Evolutionary conservation across 2,329 filamentous ascomycete species (phyloP).

Genomic region (Pseudopyricularia javanii): DNA sequence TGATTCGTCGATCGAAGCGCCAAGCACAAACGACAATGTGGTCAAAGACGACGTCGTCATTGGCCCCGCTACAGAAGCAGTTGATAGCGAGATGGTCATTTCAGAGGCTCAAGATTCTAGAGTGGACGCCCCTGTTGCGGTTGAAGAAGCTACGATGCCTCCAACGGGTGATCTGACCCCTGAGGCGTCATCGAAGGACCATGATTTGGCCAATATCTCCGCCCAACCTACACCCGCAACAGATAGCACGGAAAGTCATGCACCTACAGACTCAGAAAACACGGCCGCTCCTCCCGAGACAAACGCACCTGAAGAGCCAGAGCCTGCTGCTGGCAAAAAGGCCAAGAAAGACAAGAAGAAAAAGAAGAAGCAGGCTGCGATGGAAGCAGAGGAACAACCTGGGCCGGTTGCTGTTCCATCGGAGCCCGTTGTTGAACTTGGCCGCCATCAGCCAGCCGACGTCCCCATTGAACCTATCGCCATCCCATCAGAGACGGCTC

Average conservation of each 20-base stretch:
- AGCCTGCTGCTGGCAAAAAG: not conserved
- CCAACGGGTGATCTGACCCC: not conserved
- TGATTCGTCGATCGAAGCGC: not conserved
- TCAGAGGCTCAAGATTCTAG: not conserved
- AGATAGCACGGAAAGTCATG: not conserved
- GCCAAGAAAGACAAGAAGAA: conserved; percentile 1
- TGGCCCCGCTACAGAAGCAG: not conserved
- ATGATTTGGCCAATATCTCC: not conserved
- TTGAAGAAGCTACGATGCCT: not conserved
- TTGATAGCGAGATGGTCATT: too few species aligned
- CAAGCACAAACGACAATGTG: not conserved
- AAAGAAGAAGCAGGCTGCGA: not conserved
- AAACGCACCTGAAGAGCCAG: not conserved
- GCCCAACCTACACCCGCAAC: not conserved
- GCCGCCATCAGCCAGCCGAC: not conserved
- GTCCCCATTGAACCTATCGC: not conserved
- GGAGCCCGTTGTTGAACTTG: not conserved
- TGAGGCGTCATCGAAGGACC: not conserved
- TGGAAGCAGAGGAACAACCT: not conserved
- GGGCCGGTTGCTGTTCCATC: not conserved
- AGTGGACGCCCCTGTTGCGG: not conserved
- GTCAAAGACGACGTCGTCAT: not conserved
- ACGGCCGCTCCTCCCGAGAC: not conserved
- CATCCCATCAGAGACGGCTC: not conserved
- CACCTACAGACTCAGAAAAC: not conserved